Evolutionary conservation across 2,329 filamentous ascomycete genomes (phyloP).

Genomic region (Bipolaris victoriae): DNA sequence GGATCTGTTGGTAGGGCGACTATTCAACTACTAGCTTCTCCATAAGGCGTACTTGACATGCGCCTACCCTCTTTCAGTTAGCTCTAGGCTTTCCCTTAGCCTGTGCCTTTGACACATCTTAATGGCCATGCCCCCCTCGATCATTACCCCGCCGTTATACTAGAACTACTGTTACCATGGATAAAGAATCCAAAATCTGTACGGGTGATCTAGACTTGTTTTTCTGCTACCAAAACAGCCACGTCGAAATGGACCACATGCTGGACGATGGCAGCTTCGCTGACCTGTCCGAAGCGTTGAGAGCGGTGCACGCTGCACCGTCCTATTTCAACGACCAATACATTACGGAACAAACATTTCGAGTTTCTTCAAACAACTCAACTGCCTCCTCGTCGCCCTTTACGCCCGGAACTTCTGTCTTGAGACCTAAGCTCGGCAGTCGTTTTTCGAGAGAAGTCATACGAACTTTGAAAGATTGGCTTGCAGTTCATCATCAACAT

Average conservation of each 20-base stretch:
- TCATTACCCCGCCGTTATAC: background rate
- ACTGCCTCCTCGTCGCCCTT: slow-evolving; percentile 22
- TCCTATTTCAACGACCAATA: slow-evolving; percentile 10
- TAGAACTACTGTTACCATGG: background rate
- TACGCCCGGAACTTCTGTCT: slow-evolving; percentile 12
- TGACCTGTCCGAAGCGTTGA: slow-evolving; percentile 12
- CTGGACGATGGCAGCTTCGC: slow-evolving; percentile 11
- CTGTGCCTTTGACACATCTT: background rate
- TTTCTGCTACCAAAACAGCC: background rate
- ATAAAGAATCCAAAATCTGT: background rate
- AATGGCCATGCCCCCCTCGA: background rate
- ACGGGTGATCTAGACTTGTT: background rate
- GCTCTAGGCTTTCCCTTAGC: slow-evolving; percentile 1
- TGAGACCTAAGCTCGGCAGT: slow-evolving; percentile 25
- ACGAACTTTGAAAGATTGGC: slow-evolving; percentile 33
- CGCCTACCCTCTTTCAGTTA: slow-evolving; percentile 14
- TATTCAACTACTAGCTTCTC: background rate
- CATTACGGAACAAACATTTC: slow-evolving; percentile 2
- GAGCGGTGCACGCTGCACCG: background rate
- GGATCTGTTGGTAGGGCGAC: too few species aligned
- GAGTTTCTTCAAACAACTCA: slow-evolving; percentile 18
- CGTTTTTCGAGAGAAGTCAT: slow-evolving; percentile 36
- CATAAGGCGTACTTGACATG: slow-evolving; percentile 19
- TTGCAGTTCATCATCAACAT: slow-evolving; percentile 27
- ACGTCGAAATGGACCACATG: background rate